A percentile compares a stretch with the other conserved stretches of the same genome.
Evolutionary conservation across 345 rosid species (phyloP).

Genomic region (Corchorus olitorius): DNA sequence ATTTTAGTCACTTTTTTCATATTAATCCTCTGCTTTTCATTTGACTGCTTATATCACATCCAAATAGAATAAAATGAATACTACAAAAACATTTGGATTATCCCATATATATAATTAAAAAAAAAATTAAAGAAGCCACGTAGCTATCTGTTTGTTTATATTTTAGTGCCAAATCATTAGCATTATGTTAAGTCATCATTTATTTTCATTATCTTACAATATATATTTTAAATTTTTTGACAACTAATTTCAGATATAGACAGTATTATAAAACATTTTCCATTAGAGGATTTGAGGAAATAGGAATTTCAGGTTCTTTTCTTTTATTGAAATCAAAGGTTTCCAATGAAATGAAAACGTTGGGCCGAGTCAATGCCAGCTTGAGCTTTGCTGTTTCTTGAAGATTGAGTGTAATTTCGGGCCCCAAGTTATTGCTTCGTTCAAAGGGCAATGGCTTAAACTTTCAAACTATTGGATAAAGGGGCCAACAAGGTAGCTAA

Average conservation of each 20-base stretch:
- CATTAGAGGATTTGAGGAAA: neutral
- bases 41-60: too few relatives aligned
- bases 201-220: too few relatives aligned
- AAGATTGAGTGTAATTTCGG: neutral
- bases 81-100: too few relatives aligned
- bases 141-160: neutral
- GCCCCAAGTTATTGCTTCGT: neutral
- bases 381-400: neutral
- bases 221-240: too few relatives aligned
- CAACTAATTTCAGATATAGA: too few relatives aligned
- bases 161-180: too few relatives aligned
- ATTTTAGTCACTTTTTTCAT: too few relatives aligned
- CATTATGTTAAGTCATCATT: too few relatives aligned
- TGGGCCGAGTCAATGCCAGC: constrained; percentile 13
- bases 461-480: neutral
- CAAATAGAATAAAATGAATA: too few relatives aligned
- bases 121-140: too few relatives aligned
- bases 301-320: neutral
- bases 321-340: neutral
- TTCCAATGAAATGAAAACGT: neutral
- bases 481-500: neutral
- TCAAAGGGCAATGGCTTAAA: neutral
- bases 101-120: too few relatives aligned
- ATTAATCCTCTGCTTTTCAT: too few relatives aligned
- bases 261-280: neutral